Conservation (phyloP, 2,329 filamentous ascomycete genomes). For the Graphium sp. region DNA sequence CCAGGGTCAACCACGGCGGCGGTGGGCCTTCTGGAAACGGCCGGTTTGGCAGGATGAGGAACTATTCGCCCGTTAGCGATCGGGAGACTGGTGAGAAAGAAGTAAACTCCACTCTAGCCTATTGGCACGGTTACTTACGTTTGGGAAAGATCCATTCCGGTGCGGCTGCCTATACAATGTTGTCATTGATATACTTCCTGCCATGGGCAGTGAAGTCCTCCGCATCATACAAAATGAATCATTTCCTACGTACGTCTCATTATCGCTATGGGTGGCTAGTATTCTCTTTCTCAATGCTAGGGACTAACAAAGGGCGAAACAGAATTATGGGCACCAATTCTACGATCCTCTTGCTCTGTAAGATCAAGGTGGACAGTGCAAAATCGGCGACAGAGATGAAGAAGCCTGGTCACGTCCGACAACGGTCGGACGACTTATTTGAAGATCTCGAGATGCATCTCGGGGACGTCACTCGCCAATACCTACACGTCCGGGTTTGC, state of each 20-base stretch:
- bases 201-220: slow-evolving; percentile 20
- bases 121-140: neutral
- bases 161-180: slow-evolving; percentile 33
- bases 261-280: neutral
- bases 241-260: slow-evolving; percentile 19
- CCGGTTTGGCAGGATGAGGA: neutral
- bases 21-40: neutral
- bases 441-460: slow-evolving; percentile 40
- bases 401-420: slow-evolving; percentile 12
- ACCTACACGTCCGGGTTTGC: slow-evolving; percentile 30
- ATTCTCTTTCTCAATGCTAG: neutral
- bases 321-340: slow-evolving; percentile 26
- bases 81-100: too few species aligned
- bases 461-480: slow-evolving; percentile 27
- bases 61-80: too few species aligned
- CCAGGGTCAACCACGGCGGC: neutral
- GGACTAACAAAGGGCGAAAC: slow-evolving; percentile 1
- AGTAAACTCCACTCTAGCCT: too few species aligned
- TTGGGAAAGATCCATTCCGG: slow-evolving; percentile 15
- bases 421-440: slow-evolving; percentile 37
- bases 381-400: slow-evolving; percentile 11
- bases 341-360: slow-evolving; percentile 24
- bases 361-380: neutral
- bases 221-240: slow-evolving; percentile 27
- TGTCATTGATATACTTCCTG: slow-evolving; percentile 25